These are phyloP conservation scores for Chloroidium sp. DNA, from an alignment of 163 green algal species.

Conservation along the genomic window DNA sequence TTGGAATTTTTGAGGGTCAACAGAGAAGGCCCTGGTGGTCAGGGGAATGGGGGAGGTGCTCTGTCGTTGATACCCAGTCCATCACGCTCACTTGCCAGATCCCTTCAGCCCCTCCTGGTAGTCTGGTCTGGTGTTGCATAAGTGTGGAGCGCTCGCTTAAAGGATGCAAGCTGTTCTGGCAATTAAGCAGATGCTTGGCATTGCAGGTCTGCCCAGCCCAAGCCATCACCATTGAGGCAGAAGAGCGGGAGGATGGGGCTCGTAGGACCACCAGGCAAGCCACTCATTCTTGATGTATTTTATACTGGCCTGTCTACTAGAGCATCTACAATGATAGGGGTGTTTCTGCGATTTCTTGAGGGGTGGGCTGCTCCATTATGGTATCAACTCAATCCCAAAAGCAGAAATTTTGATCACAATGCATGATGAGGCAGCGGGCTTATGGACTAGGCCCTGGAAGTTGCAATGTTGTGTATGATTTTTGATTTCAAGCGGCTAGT, in stretches of 20 bases:
- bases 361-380: too few relatives aligned
- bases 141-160: background rate
- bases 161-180: too few relatives aligned
- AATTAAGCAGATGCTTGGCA: background rate
- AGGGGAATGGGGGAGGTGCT: too few relatives aligned
- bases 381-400: too few relatives aligned
- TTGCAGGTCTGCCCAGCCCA: slow-evolving; percentile 79
- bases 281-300: background rate
- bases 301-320: background rate
- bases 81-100: background rate
- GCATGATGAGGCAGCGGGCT: too few relatives aligned
- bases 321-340: background rate
- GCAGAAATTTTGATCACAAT: too few relatives aligned
- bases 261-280: slow-evolving; percentile 76
- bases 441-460: too few relatives aligned
- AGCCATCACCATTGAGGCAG: slow-evolving; percentile 98
- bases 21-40: too few relatives aligned
- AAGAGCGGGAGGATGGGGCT: slow-evolving; percentile 96
- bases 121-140: background rate
- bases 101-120: background rate
- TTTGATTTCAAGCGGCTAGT: too few relatives aligned
- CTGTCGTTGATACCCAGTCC: too few relatives aligned
- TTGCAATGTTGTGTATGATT: too few relatives aligned
- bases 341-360: slow-evolving; percentile 3
- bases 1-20: too few relatives aligned